Evolutionary conservation across 176 grass and related monocot genomes (phyloP), one percentile per base, ranked within the genome.

Genomic region (Musa acuminata): DNA sequence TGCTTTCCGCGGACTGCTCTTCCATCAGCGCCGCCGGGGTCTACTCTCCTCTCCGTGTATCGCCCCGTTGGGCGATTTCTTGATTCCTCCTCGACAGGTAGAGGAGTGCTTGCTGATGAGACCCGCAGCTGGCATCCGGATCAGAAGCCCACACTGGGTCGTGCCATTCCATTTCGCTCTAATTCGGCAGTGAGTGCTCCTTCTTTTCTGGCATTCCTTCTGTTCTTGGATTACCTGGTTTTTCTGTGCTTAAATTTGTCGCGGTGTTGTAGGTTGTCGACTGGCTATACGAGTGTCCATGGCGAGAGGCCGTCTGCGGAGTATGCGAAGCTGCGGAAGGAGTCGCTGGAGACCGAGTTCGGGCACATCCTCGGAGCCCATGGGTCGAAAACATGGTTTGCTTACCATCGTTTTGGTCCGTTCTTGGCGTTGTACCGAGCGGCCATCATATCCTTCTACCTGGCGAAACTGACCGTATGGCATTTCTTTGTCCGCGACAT

Each of bases 351-450:
- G 83, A 82, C 64, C 2, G 79, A 93, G 78, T 97, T 97, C 50
- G 78, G 90, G 57, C 81, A 87, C 76, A 97, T 93, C 25, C 66
- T 97, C 59, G 90, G 94, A 49, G 79, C 81, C 64, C 87, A 64
- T 13, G 48, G 85, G 68, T 97, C 94, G 0, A 85, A 53, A n/a
- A 84, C 67, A 1, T 51, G 88, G 62, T 96, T 96, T 87, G 85
- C 85, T 10, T 83, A 90, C 74, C 64, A 78, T 64, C 87, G 87
- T 43, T 93, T 93, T 63, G 90, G 90, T 70, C 94, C 94, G 0
- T 89, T 97, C 76, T 79, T 97, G 55, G 94, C 94, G 13, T 20
- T 97, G 24, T 97, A 97, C 57, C 74, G 94, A 78, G 94, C 94
- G 19, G 85, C 90, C 55, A 87, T 89, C 73, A 84, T 97, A 25